Conservation (phyloP, 306 rosid genomes). For the Casuarina cunninghamiana region DNA sequence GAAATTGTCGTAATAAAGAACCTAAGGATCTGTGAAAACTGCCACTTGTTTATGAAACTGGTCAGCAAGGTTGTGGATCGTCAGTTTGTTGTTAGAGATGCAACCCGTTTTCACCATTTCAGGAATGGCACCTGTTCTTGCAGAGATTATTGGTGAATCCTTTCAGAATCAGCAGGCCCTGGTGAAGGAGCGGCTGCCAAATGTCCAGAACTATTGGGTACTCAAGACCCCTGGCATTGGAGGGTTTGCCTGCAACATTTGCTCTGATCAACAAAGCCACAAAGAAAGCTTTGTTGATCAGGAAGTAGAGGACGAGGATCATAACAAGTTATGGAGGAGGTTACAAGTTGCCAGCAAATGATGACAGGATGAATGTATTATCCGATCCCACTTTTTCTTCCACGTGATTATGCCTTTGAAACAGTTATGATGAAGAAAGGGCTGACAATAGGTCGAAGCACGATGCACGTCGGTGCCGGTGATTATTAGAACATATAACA, state of each 20-base stretch:
- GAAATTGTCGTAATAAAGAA: slow-evolving; percentile 79
- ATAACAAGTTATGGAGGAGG: background rate
- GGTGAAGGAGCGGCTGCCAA: background rate
- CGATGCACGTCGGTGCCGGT: background rate
- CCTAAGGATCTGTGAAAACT: slow-evolving; percentile 79
- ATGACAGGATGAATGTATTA: background rate
- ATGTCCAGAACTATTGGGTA: background rate
- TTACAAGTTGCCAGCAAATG: background rate
- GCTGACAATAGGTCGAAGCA: background rate
- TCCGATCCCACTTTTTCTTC: background rate
- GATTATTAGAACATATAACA: background rate
- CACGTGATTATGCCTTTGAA: background rate
- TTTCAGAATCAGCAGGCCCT: background rate
- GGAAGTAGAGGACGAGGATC: background rate
- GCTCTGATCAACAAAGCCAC: background rate
- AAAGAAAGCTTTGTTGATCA: background rate
- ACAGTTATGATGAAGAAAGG: no score
- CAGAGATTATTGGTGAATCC: slow-evolving; percentile 75
- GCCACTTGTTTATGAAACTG: slow-evolving; percentile 73
- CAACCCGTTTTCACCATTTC: slow-evolving; percentile 90
- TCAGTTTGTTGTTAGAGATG: slow-evolving; percentile 73
- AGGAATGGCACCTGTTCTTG: slow-evolving; percentile 79
- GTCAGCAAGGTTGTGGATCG: slow-evolving; percentile 79
- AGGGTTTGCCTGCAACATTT: background rate
- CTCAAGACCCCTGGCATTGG: background rate